Conservation (phyloP, 2,329 filamentous ascomycete genomes). For the Paramyrothecium sp. region DNA sequence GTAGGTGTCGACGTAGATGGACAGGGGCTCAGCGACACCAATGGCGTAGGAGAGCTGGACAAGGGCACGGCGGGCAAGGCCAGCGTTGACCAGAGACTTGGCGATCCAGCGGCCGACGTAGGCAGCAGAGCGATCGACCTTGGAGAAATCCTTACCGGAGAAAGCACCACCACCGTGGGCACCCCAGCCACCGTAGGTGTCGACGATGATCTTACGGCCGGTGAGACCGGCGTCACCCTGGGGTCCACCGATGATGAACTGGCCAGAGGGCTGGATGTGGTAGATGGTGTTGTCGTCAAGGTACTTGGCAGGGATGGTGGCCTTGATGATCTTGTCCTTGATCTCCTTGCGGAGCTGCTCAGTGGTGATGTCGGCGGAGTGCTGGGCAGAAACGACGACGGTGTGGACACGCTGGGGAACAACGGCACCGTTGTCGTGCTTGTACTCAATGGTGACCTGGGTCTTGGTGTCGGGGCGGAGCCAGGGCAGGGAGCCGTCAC, state of each 20-base stretch:
- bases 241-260: slow-evolving; percentile 98
- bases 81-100: slow-evolving; percentile 91
- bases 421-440: slow-evolving; percentile 92
- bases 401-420: slow-evolving; percentile 92
- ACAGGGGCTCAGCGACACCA: slow-evolving; percentile 95
- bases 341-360: slow-evolving; percentile 94
- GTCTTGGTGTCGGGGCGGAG: slow-evolving; percentile 99
- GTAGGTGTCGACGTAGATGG: slow-evolving; percentile 97
- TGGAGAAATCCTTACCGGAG: slow-evolving; percentile 99
- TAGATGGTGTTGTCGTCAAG: slow-evolving; percentile 92
- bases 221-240: slow-evolving; percentile 99
- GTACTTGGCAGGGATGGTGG: slow-evolving; percentile 88
- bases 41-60: slow-evolving; percentile 99
- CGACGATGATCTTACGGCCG: slow-evolving; percentile 98
- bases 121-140: slow-evolving; percentile 97
- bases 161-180: slow-evolving; percentile 99
- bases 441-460: slow-evolving; percentile 98
- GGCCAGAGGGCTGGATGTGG: slow-evolving; percentile 98
- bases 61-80: slow-evolving; percentile 85
- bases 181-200: slow-evolving; percentile 99
- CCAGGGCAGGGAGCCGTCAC: slow-evolving; percentile 87
- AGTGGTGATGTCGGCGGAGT: slow-evolving; percentile 83
- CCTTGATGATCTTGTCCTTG: slow-evolving; percentile 95
- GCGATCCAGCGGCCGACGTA: slow-evolving; percentile 98
- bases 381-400: slow-evolving; percentile 94